Base-by-base conservation (phyloP, 352 stramenopile species). In the Phytophthora colocasiae region DNA sequence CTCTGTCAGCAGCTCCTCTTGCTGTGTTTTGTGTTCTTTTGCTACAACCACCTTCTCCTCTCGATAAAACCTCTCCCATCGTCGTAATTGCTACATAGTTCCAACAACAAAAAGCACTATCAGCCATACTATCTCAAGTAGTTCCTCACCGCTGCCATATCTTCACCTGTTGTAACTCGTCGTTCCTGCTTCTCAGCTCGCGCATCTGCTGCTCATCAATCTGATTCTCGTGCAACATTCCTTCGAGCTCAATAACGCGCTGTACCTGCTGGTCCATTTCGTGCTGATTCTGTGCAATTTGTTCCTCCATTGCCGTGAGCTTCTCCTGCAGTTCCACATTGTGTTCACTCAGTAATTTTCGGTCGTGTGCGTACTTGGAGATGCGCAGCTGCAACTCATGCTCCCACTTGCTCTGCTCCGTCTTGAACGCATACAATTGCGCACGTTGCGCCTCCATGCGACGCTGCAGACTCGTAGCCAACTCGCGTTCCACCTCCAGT, bases 361-460 rank as follows among this genome's bases (percentile, higher is more conserved):
- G 80, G 34, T 95, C 83, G 31, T 91, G 82, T 9, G 85, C 82
- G 56, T 91, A 93, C 63, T 93, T 93, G 51, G 78, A 85, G 38
- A 92, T 81, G 3, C 83, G 83, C 41, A 89, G 63, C 76, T 92
- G 69, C 63, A 95, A 59, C 68, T 91, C 79, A 34, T 91, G 83
- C 56, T 95, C 83, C 84, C 81, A 93, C 52, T 95, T 95, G 80
- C 72, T 85, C 52, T 93, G 84, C 66, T 95, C 81, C 47, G 77
- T 79, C 69, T 93, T 92, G 69, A 93, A 92, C 55, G 87, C 81
- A 43, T 88, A 73, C 15, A 93, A 75, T 68, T 95, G 83, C 46
- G 76, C 75, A 15, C 81, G 77, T 61, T 93, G 87, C 31, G 78
- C 77, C 43, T 92, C 85, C 71, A 95, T 83, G 17, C 83, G 83